Conservation (phyloP, 208 protist genomes). For the Porcisia hertigi region DNA sequence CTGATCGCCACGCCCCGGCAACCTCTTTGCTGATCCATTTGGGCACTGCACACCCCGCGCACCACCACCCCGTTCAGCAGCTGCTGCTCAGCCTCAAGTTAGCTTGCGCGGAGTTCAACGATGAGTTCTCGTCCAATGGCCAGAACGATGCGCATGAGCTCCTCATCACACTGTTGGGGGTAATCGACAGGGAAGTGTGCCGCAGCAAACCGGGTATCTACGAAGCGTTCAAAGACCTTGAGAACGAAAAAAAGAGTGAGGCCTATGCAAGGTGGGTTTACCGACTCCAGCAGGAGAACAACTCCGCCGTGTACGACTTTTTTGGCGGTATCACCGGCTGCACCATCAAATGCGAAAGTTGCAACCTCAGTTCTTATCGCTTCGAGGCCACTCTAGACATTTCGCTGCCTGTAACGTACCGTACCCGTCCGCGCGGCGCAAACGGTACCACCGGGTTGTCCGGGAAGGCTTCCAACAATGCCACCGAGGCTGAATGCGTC, state of each 20-base stretch:
- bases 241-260: slow-evolving; percentile 51
- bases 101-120: slow-evolving; percentile 60
- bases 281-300: slow-evolving; percentile 46
- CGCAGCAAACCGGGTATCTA: slow-evolving; percentile 39
- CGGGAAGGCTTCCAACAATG: neutral
- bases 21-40: slow-evolving; percentile 53
- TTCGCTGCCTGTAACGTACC: slow-evolving; percentile 58
- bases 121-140: slow-evolving; percentile 69
- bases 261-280: slow-evolving; percentile 57
- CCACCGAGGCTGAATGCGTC: neutral
- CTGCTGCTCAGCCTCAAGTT: slow-evolving; percentile 65
- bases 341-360: slow-evolving; percentile 52
- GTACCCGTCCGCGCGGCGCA: neutral
- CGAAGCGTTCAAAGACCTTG: slow-evolving; percentile 57
- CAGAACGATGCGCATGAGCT: slow-evolving; percentile 94
- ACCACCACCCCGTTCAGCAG: slow-evolving; percentile 15
- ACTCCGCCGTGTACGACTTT: slow-evolving; percentile 80
- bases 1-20: slow-evolving; percentile 30
- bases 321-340: slow-evolving; percentile 74
- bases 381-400: slow-evolving; percentile 85
- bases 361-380: slow-evolving; percentile 50
- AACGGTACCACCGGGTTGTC: neutral
- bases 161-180: slow-evolving; percentile 80
- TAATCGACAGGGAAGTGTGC: slow-evolving; percentile 90
- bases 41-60: slow-evolving; percentile 8